Percentiles rank a stretch among this genome's conserved stretches.
phyloP scores from a whole-genome alignment of 2,329 filamentous ascomycete species.

The Fusarium globosum region DNA sequence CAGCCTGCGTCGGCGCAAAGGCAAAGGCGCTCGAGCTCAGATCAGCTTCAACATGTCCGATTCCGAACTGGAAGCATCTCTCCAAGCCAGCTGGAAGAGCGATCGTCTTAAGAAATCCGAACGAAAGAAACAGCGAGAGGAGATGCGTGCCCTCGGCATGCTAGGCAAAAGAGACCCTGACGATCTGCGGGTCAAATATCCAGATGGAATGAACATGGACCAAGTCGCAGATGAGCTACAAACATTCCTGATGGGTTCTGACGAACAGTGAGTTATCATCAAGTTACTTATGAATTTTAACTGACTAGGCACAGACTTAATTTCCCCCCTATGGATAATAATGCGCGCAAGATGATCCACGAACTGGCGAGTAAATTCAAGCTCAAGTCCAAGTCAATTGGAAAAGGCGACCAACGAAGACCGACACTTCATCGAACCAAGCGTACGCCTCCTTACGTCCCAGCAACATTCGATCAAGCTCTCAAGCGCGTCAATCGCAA shows the following conservation, averaged over 20 bases:
- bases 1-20: slow-evolving; percentile 70
- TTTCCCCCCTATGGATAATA: slow-evolving; percentile 86
- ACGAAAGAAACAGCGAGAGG: slow-evolving; percentile 76
- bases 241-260: slow-evolving; percentile 72
- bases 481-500: slow-evolving; percentile 55
- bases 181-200: slow-evolving; percentile 77
- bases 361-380: slow-evolving; percentile 79
- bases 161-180: slow-evolving; percentile 69
- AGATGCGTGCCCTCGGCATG: slow-evolving; percentile 72
- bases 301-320: slow-evolving; percentile 63
- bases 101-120: slow-evolving; percentile 78
- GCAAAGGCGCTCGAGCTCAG: slow-evolving; percentile 69
- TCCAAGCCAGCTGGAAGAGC: slow-evolving; percentile 71
- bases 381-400: slow-evolving; percentile 86
- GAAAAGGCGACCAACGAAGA: slow-evolving; percentile 77
- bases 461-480: slow-evolving; percentile 62
- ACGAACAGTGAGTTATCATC: slow-evolving; percentile 66
- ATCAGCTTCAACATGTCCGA: slow-evolving; percentile 68
- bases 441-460: slow-evolving; percentile 70
- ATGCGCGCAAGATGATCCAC: slow-evolving; percentile 81
- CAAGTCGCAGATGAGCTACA: slow-evolving; percentile 79
- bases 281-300: neutral
- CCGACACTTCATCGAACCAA: slow-evolving; percentile 81
- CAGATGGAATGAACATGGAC: slow-evolving; percentile 74
- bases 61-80: slow-evolving; percentile 70